A percentile compares a stretch with the other conserved stretches of the same genome.
Evolutionary conservation across 2,329 filamentous ascomycete genomes (phyloP).

Genomic region (Laburnicola sp.): DNA sequence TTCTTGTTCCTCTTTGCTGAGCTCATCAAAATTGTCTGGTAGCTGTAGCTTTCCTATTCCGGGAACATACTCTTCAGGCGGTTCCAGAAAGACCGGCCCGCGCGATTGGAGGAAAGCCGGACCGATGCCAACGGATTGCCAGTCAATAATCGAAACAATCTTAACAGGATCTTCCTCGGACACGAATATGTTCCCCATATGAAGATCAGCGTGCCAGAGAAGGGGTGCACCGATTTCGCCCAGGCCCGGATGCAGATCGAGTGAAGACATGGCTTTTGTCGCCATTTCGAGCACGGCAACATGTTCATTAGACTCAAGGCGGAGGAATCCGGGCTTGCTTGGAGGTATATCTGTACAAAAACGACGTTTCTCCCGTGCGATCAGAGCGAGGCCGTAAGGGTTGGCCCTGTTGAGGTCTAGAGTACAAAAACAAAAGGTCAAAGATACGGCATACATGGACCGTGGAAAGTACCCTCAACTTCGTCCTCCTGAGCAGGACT

Average conservation of each 20-base stretch:
- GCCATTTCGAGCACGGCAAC: constrained; percentile 12
- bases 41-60: constrained; percentile 9
- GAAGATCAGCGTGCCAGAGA: constrained; percentile 45
- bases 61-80: constrained; percentile 19
- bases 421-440: too few species aligned
- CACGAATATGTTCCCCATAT: constrained; percentile 45
- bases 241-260: not conserved
- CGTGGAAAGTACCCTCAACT: too few species aligned
- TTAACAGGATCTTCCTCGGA: constrained; percentile 20
- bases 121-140: constrained; percentile 29
- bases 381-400: constrained; percentile 23
- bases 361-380: constrained; percentile 25
- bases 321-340: too few species aligned
- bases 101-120: constrained; percentile 25
- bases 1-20: constrained; percentile 14
- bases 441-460: constrained; percentile 5
- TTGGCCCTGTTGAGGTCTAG: constrained; percentile 16
- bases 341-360: too few species aligned
- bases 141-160: constrained; percentile 29
- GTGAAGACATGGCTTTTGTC: constrained; percentile 4
- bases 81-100: constrained; percentile 20
- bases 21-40: constrained; percentile 14
- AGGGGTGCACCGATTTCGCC: too few species aligned
- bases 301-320: constrained; percentile 2
- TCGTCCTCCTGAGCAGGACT: constrained; percentile 13